These are phyloP conservation scores for Rhizopogon hawkerae DNA, from an alignment of 1,284 basidiomycete species.

Conservation along the genomic window DNA sequence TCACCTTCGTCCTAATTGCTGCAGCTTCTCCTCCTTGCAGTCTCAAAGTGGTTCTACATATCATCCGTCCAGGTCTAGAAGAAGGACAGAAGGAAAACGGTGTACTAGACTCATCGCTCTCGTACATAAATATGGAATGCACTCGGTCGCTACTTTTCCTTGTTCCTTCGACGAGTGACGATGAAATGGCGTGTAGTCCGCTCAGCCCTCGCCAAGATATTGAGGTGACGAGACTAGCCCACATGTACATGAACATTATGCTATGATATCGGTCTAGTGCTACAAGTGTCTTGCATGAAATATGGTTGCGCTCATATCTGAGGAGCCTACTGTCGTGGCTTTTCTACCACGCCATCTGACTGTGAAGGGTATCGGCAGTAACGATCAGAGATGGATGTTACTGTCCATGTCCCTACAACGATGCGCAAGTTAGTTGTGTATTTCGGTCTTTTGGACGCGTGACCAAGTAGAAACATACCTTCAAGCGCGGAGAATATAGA, in stretches of 20 bases:
- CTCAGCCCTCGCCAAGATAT: not conserved
- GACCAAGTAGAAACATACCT: constrained; percentile 43
- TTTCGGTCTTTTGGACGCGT: not conserved
- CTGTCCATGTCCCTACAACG: constrained; percentile 75
- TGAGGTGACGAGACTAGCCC: not conserved
- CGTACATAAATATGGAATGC: too few relatives aligned
- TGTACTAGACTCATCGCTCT: too few relatives aligned
- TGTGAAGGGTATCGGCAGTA: constrained; percentile 72
- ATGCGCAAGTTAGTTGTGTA: constrained; percentile 10
- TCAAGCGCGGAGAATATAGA: constrained; percentile 84
- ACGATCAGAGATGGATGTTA: constrained; percentile 81
- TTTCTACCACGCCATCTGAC: constrained; percentile 32
- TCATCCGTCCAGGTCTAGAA: constrained; percentile 69
- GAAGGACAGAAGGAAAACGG: not conserved
- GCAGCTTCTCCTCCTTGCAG: constrained; percentile 34
- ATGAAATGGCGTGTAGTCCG: not conserved
- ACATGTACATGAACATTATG: not conserved
- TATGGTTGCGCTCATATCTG: constrained; percentile 8
- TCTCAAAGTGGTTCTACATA: constrained; percentile 88
- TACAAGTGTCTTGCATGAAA: constrained; percentile 24
- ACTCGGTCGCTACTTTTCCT: not conserved
- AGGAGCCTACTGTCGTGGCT: constrained; percentile 16
- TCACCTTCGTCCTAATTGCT: constrained; percentile 1
- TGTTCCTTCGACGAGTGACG: not conserved
- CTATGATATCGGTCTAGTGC: constrained; percentile 13